These are phyloP conservation scores for Ophiostoma ulmi DNA, from an alignment of 2,329 filamentous ascomycete genomes.

Conservation along the genomic window DNA sequence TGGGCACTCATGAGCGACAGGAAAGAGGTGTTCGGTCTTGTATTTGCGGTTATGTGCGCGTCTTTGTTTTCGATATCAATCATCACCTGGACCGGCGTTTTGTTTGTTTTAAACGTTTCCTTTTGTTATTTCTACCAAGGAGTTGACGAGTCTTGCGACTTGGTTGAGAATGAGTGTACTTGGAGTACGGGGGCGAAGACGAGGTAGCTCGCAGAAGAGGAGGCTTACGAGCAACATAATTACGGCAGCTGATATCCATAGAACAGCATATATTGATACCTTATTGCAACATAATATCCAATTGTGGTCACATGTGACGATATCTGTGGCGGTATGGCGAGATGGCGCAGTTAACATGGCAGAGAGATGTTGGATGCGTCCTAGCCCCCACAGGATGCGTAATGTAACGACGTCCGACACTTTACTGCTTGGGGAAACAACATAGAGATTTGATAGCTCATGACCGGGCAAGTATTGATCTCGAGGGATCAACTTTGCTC, in stretches of 20 bases:
- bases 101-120: not conserved
- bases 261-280: slow-evolving; percentile 6
- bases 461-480: not conserved
- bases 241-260: slow-evolving; percentile 10
- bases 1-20: slow-evolving; percentile 16
- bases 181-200: not conserved
- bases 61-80: slow-evolving; percentile 20
- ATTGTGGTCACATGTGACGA: not conserved
- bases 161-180: not conserved
- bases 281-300: not conserved
- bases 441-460: not conserved
- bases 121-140: not conserved
- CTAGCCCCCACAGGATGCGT: too few species aligned
- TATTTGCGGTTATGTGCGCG: slow-evolving; percentile 7
- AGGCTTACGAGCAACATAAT: slow-evolving; percentile 2
- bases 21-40: slow-evolving; percentile 19
- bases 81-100: slow-evolving; percentile 17
- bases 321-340: not conserved
- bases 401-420: too few species aligned
- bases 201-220: slow-evolving; percentile 4
- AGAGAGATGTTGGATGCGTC: not conserved
- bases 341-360: not conserved
- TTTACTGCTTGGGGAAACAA: not conserved
- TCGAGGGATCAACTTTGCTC: not conserved
- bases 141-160: not conserved